Base-by-base conservation (phyloP, 2,329 filamentous ascomycete species). In the Botrytis porri region DNA sequence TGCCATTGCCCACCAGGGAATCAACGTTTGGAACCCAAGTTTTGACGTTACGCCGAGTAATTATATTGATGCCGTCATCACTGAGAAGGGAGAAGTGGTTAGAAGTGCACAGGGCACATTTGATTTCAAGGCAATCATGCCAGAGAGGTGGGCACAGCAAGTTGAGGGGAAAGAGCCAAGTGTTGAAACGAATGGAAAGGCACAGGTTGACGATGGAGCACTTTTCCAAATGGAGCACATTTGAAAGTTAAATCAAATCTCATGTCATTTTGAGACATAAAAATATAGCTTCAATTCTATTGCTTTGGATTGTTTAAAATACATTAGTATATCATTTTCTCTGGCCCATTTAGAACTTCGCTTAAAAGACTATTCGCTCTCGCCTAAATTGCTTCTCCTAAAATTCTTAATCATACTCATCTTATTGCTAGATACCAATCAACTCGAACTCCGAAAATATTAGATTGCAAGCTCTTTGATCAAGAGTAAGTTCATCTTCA, bases 21-120 rank as follows among this genome's bases (percentile, higher is more conserved):
- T 98, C 75, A 85, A 88, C 59, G 94, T 98, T 14, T 99, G 96
- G 95, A 99, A 99, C 81, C 96, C 96, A 45, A 93, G 94, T 0
- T 99, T 99, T 81, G 96, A 99, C 80, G 93, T 99, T 48, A 99
- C 96, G 16, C 95, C 96, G 0, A 89, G 92, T 54, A 89, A 89
- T 75, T 84, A 98, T 70, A 98, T 99, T 76, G 96, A 99, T 82
- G 94, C 93, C 3, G 92, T 99, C 73, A 93, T 98, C 76, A 99
- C 96, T 0, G 96, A 99, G 83, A 90, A 92, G 78, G 95, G 95
- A 0, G 93, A 94, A 12, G 90, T 97, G 4, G 91, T 94, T 79
- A 97, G 95, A 85, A 89, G 88, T 63, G 81, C 84, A 4, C 86
- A 91, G 73, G 94, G 93, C 1, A 84, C 82, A 35, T 98, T 97